phyloP scores from a whole-genome alignment of 768 basidiomycete species.

The Suillus subluteus region DNA sequence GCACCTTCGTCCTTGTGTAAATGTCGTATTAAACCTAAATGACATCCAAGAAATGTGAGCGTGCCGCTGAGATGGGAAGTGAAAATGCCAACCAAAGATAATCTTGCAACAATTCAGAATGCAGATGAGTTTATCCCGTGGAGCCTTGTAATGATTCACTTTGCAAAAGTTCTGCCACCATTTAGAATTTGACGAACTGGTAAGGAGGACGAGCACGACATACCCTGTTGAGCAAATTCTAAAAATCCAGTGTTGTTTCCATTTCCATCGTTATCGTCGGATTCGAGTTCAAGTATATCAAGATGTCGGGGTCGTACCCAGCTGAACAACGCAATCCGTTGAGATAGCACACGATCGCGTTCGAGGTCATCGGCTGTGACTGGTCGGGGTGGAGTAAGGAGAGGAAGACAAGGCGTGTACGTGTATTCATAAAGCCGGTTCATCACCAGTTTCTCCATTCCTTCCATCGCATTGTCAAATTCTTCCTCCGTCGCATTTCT shows the following conservation, averaged over 20 bases:
- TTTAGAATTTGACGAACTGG: background rate
- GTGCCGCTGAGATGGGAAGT: constrained; percentile 14
- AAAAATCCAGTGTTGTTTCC: constrained; percentile 67
- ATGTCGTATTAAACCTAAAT: constrained; percentile 85
- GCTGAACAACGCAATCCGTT: constrained; percentile 87
- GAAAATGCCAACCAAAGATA: constrained; percentile 80
- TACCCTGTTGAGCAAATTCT: constrained; percentile 88
- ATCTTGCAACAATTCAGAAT: constrained; percentile 98
- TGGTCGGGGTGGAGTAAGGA: constrained; percentile 66
- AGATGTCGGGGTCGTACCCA: constrained; percentile 92
- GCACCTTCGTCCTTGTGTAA: constrained; percentile 84
- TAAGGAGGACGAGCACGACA: constrained; percentile 11
- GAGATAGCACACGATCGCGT: constrained; percentile 85
- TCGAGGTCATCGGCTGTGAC: constrained; percentile 97
- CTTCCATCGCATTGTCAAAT: constrained; percentile 97
- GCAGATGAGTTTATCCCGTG: constrained; percentile 97
- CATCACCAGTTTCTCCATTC: constrained; percentile 99
- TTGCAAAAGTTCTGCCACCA: constrained; percentile 79
- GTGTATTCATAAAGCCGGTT: constrained; percentile 96
- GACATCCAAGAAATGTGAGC: background rate
- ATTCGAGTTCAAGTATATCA: constrained; percentile 82
- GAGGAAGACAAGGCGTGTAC: constrained; percentile 84
- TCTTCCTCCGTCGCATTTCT: constrained; percentile 74
- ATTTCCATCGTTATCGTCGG: constrained; percentile 37
- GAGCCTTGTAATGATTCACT: constrained; percentile 99